Base-by-base conservation (phyloP, 345 rosid species). In the Brassica incana region DNA sequence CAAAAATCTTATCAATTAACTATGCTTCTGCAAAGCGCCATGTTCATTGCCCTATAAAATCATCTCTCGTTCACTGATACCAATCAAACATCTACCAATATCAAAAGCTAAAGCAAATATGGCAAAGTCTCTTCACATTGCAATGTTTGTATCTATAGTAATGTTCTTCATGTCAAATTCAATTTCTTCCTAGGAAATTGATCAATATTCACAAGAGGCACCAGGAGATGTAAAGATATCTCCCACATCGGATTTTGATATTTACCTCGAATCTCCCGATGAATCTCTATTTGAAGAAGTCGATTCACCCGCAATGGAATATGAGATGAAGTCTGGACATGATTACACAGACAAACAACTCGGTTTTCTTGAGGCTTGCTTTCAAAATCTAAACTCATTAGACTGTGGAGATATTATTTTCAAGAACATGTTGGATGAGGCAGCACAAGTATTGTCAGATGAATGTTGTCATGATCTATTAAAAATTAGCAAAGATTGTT, bases 401-500 rank as follows among this genome's bases (percentile, higher is more conserved):
- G 2, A 3, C 54, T 78, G 81, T 2, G 18, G 73, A 56, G 52
- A 58, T 29, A 16, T 8, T 45, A 1, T 58, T 18, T 72, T 36
- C 8, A 65, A 56, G 3, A 50, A 54, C 67, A 11, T 72, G 68
- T 1, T 72, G 0, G 23, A 14, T 43, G 64, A 66, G 20, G 33
- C 23, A 6, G 25, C n/a, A 12, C 23, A 3, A 5, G 7, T 2
- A 38, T 6, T 67, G 30, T 56, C 33, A 0, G 1, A n/a, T 2
- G 69, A 72, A 11, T 78, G 78, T 67, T 78, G 78, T 48, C 12
- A 5, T 66, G 29, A 66, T 9, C 48, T 67, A 9, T 10, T 79
- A 52, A 73, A 67, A 1, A 6, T 60, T 10, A 64, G 74, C 1
- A 67, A 67, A 73, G 78, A 79, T 16, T 79, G 82, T 25, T 73